A percentile compares a stretch with the other conserved stretches of the same genome.
Evolutionary conservation across 2,329 filamentous ascomycete genomes (phyloP).

Genomic region (Fonsecaea multimorphosa): DNA sequence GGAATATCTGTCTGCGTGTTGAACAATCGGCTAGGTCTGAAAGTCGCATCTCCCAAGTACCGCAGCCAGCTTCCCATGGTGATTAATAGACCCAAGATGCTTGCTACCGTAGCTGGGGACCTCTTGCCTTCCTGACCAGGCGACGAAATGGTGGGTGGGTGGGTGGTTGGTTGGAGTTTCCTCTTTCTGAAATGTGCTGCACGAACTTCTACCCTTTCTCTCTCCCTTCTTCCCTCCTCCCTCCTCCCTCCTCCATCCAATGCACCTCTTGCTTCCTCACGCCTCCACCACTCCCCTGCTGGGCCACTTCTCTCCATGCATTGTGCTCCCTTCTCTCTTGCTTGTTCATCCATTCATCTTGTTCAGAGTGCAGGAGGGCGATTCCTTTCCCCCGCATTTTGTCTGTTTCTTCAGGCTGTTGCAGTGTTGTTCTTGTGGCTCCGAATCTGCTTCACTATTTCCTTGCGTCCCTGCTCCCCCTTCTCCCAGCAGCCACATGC

Average conservation of each 20-base stretch:
- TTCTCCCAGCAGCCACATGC: slow-evolving; percentile 24
- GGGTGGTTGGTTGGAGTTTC: slow-evolving; percentile 11
- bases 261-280: slow-evolving; percentile 8
- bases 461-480: slow-evolving; percentile 37
- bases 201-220: not conserved
- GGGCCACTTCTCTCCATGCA: slow-evolving; percentile 28
- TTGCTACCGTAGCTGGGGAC: not conserved
- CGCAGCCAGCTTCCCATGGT: not conserved
- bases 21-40: too few species aligned
- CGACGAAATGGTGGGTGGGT: slow-evolving; percentile 14
- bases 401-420: slow-evolving; percentile 22
- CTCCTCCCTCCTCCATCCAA: slow-evolving; percentile 8
- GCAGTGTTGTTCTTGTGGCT: slow-evolving; percentile 15
- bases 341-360: slow-evolving; percentile 38
- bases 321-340: slow-evolving; percentile 36
- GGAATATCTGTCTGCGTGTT: not conserved
- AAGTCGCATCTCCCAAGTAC: slow-evolving; percentile 1
- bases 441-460: slow-evolving; percentile 19
- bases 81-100: slow-evolving; percentile 12
- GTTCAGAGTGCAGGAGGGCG: slow-evolving; percentile 29
- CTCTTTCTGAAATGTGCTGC: slow-evolving; percentile 6
- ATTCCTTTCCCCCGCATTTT: slow-evolving; percentile 20
- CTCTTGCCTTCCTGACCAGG: slow-evolving; percentile 11
- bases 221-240: not conserved
- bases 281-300: slow-evolving; percentile 14